Evolutionary conservation across 2,329 filamentous ascomycete genomes (phyloP), one percentile per base, ranked within the genome.

Genomic region (Hypoxylon sp.): DNA sequence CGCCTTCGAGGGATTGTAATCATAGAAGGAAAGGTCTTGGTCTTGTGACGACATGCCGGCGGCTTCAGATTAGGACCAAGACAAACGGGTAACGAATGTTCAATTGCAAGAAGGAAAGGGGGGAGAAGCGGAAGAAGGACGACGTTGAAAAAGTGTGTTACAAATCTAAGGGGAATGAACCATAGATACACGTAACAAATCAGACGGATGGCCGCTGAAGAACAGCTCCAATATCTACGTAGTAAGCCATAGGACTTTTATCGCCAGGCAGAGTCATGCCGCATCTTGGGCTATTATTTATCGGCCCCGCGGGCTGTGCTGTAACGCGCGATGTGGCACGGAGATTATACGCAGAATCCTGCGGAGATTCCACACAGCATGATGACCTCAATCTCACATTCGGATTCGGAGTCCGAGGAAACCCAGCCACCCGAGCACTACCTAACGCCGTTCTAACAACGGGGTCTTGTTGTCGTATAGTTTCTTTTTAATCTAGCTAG

Each of bases 1-100:
- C 11, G 71, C 69, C 50, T 55, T 38, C 1, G 73, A 74, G 16
- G 74, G 74, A n/a, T 73, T 49, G 45, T 72, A 76, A 16, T 56
- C 56, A 32, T 72, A 71, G 16, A 66, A 66, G 16, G 66, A 68
- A 20, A 30, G 9, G 11, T 57, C 40, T 22, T 16, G 18, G 11
- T 45, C n/a, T 50, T 33, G 11, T 14, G 45, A 42, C 20, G 65
- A n/a, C 65, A 68, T 68, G 11, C 50, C 51, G 12, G 45, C 59
- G 45, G 5, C 30, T 55, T 48, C 16, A 12, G n/a, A 53, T 38
- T 44, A 46, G 4, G 46, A 48, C n/a, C 9, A 18, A 45, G 22
- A 26, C 4, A 42, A 33, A 8, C 12, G 9, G 11, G n/a, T n/a
- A 56, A 12, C 9, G 26, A 36, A 24, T 38, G 38, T 33, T 44